Evolutionary conservation across 1,284 basidiomycete genomes (phyloP).

Genomic region (Ceratobasidium sp.): DNA sequence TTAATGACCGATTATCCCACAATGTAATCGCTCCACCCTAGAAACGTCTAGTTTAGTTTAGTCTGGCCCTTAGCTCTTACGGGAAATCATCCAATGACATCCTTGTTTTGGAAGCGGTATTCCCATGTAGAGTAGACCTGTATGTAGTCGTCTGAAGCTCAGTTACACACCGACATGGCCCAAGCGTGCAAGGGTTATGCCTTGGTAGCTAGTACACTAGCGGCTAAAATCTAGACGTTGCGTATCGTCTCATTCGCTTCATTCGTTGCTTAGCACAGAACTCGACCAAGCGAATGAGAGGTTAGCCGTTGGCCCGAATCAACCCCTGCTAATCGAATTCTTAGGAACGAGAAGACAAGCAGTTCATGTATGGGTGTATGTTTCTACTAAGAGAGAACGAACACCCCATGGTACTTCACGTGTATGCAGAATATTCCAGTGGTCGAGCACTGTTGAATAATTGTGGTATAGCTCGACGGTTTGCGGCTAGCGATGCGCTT

Average conservation of each 20-base stretch:
- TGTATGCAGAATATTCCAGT: background rate
- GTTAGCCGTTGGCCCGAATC: background rate
- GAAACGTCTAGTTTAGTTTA: no score
- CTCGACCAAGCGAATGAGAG: conserved; percentile 6
- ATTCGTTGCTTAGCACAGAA: conserved; percentile 10
- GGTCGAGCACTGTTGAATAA: background rate
- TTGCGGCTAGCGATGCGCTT: no score
- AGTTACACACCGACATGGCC: no score
- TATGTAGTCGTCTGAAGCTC: no score
- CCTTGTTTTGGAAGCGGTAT: no score
- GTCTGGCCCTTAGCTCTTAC: no score
- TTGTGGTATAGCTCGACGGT: background rate
- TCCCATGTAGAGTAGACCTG: no score
- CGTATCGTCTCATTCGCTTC: conserved; percentile 17
- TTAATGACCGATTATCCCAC: no score
- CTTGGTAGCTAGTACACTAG: conserved; percentile 4
- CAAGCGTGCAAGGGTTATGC: no score
- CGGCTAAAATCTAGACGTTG: conserved; percentile 4
- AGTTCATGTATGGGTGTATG: background rate
- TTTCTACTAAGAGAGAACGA: background rate
- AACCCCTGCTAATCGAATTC: background rate
- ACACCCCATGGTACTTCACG: background rate
- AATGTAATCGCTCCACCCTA: no score
- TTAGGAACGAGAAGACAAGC: background rate
- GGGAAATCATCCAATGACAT: no score